Conservation (phyloP, 129 eudicot species). For the Escallonia herrerae region DNA sequence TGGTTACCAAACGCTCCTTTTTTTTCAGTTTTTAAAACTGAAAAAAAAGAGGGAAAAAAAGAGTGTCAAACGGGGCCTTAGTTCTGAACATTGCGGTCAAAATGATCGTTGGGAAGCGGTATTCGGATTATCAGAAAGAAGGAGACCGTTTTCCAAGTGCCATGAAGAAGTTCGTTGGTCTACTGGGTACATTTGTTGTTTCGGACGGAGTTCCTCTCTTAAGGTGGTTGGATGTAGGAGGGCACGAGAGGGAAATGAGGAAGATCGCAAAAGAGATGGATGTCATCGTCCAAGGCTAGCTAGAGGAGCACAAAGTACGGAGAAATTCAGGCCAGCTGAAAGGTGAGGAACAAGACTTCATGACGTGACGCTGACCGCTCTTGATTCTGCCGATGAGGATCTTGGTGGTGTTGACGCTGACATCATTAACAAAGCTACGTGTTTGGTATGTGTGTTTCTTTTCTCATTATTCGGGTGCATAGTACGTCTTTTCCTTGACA, state of each 20-base stretch:
- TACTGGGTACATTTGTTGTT: not conserved
- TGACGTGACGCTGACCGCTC: not conserved
- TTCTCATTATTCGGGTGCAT: not conserved
- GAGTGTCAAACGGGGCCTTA: no score
- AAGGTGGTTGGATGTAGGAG: constrained; percentile 17
- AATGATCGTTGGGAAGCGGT: not conserved
- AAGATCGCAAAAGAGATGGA: constrained; percentile 1
- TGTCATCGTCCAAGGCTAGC: not conserved
- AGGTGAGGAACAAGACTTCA: not conserved
- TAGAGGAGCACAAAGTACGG: constrained; percentile 8
- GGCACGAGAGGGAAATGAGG: constrained; percentile 6
- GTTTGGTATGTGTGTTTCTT: not conserved
- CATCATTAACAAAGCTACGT: not conserved
- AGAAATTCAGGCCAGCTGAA: not conserved
- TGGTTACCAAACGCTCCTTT: no score
- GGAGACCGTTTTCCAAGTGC: not conserved
- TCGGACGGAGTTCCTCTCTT: constrained; percentile 2
- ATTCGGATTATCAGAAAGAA: not conserved
- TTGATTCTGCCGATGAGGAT: not conserved
- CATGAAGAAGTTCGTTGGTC: not conserved
- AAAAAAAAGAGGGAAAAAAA: no score
- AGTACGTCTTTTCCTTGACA: no score
- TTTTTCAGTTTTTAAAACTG: no score
- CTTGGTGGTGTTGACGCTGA: not conserved
- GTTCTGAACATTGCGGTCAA: not conserved